Conservation (phyloP, 176 grass and related monocot species). For the Hyparrhenia diplandra region DNA sequence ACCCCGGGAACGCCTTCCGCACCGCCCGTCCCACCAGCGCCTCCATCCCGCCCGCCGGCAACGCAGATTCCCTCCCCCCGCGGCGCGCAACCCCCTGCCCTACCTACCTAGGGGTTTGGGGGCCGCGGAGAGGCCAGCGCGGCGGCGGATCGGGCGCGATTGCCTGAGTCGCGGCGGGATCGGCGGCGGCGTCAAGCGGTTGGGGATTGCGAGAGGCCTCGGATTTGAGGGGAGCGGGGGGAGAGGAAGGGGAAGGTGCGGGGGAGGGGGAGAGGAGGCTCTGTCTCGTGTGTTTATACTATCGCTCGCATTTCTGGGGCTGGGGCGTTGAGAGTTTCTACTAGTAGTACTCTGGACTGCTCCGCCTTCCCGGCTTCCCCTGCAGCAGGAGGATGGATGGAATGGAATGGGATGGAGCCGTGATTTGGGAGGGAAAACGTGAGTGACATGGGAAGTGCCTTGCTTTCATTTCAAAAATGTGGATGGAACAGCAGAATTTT, state of each 20-base stretch:
- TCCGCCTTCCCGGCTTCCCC: too few species aligned
- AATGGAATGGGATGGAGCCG: background rate
- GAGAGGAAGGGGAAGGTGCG: background rate
- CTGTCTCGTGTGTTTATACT: too few species aligned
- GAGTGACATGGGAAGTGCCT: too few species aligned
- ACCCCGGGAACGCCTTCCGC: conserved; percentile 69
- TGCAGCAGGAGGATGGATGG: background rate
- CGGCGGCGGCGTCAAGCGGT: conserved; percentile 9
- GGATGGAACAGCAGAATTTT: background rate
- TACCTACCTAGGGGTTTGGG: conserved; percentile 44
- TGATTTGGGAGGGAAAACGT: conserved; percentile 32
- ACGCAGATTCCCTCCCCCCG: background rate
- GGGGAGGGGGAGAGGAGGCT: too few species aligned
- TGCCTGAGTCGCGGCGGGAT: background rate
- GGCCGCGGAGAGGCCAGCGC: background rate
- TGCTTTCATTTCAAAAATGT: conserved; percentile 11
- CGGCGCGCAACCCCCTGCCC: too few species aligned
- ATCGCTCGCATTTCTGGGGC: too few species aligned
- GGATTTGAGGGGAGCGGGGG: background rate
- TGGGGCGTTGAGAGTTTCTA: too few species aligned
- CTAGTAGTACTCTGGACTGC: too few species aligned
- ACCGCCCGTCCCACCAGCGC: conserved; percentile 68
- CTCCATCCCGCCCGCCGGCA: conserved; percentile 22
- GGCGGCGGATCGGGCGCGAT: conserved; percentile 27
- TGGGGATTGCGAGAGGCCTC: background rate